These are phyloP conservation scores for Diophrys appendiculata DNA, from an alignment of 73 alveolate genomes.

Conservation along the genomic window DNA sequence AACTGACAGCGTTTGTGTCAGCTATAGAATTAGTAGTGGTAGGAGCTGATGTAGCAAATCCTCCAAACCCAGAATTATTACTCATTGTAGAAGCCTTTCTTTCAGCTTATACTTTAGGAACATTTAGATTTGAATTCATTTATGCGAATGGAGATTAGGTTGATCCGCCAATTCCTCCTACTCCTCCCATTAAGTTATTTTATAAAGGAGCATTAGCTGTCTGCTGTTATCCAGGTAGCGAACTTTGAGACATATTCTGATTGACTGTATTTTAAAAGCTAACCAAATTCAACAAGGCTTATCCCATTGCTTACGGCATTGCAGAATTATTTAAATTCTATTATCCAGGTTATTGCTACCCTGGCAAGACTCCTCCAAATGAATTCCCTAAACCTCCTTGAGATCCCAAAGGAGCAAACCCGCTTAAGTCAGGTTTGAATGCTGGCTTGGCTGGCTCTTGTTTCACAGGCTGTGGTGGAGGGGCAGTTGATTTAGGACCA, in stretches of 20 bases:
- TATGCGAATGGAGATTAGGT: not conserved
- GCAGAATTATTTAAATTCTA: not conserved
- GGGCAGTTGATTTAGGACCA: not conserved
- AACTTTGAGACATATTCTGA: not conserved
- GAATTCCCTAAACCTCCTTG: not conserved
- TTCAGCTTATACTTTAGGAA: too few species aligned
- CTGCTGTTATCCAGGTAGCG: not conserved
- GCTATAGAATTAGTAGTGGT: too few species aligned
- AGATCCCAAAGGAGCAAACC: not conserved
- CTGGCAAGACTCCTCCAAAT: not conserved
- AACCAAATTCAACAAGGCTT: not conserved
- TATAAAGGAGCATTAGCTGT: not conserved
- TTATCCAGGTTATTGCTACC: not conserved
- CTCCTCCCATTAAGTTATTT: too few species aligned
- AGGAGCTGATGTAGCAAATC: too few species aligned
- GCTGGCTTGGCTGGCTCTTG: not conserved
- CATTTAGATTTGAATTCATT: not conserved
- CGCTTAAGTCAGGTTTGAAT: not conserved
- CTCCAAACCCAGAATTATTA: too few species aligned
- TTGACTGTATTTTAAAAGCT: not conserved
- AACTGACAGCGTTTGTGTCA: too few species aligned
- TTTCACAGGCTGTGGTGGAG: not conserved
- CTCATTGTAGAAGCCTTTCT: too few species aligned
- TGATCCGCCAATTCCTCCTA: too few species aligned
- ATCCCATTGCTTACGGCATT: not conserved